Percentiles rank a stretch among this genome's conserved stretches.
Evolutionary conservation across 2,329 filamentous ascomycete species (phyloP).

Genomic region (Hymenoscyphus infarciens): DNA sequence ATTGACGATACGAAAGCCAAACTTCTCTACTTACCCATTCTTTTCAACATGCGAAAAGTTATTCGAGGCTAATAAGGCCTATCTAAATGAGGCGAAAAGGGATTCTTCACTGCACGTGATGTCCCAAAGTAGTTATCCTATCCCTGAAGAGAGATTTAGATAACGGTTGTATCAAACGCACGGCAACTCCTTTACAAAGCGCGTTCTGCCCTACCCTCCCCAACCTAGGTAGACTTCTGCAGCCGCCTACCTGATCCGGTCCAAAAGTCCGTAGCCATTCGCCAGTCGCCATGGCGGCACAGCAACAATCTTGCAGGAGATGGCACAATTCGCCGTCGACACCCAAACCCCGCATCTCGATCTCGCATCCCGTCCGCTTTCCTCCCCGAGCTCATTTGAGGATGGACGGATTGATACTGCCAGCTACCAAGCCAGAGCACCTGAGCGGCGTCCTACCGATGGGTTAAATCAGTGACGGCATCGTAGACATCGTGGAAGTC

Average conservation of each 20-base stretch:
- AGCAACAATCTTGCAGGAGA: background rate
- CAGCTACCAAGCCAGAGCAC: background rate
- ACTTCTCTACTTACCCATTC: background rate
- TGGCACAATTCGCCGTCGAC: background rate
- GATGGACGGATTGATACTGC: background rate
- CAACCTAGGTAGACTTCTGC: background rate
- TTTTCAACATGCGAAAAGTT: too few species aligned
- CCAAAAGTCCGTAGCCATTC: slow-evolving; percentile 5
- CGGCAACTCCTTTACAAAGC: slow-evolving; percentile 1
- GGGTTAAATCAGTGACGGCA: background rate
- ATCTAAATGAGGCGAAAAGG: background rate
- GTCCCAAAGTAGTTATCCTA: background rate
- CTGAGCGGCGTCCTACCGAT: background rate
- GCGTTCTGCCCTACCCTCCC: slow-evolving; percentile 1
- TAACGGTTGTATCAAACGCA: background rate
- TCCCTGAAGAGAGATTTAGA: background rate
- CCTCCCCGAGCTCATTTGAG: background rate
- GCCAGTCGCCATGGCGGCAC: background rate
- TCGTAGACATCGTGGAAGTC: background rate
- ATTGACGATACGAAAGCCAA: background rate
- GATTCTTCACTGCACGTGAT: background rate
- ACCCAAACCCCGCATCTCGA: background rate
- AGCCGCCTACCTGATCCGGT: slow-evolving; percentile 10
- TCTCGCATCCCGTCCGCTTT: background rate
- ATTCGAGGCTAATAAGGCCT: background rate